Evolutionary conservation across 805 yeast genomes (phyloP), one percentile per base, ranked within the genome.

Genomic region (Myxozyma geophila): DNA sequence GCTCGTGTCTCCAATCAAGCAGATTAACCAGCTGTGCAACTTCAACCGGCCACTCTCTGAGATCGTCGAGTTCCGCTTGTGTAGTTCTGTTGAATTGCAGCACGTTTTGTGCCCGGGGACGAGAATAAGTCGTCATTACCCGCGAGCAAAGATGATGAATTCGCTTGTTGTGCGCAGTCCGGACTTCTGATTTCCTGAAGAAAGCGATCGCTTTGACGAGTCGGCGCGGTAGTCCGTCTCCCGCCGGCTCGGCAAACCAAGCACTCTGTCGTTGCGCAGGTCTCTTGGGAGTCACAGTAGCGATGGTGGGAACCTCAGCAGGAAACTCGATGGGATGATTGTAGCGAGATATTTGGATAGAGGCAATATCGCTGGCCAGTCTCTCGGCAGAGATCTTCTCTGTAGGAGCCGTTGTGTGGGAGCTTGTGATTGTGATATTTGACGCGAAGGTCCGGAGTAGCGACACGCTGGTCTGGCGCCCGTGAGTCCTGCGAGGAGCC

Each of bases 1-100:
- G 66, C 47, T 54, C 60, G 6, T 52, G 47, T 7, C 61, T 28
- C 66, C 66, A 63, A 15, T 41, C 59, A 19, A 63, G 53, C 40
- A 55, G 37, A 35, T 63, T 59, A 35, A 50, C 13, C 4, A 63
- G 40, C 35, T 39, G 15, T 3, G 13, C 35, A n/a, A 61, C 33
- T n/a, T 43, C 60, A 8, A 43, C 41, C 4, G 54, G 54, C 15
- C 15, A 15, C 17, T 39, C 15, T 44, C n/a, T n/a, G 9, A n/a
- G 39, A 12, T 40, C 28, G 2, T 28, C 28, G 2, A 5, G 2
- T 28, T 28, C 28, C 28, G 2, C 28, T 5, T 28, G 28, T 28
- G 28, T 28, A 28, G 28, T 5, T 28, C 5, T 5, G 28, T 28
- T 5, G 5, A 28, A 2, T 28, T 28, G 28, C 28, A 3, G 28